Conservation (phyloP, 768 basidiomycete species). For the Chalciporus piperatus region DNA sequence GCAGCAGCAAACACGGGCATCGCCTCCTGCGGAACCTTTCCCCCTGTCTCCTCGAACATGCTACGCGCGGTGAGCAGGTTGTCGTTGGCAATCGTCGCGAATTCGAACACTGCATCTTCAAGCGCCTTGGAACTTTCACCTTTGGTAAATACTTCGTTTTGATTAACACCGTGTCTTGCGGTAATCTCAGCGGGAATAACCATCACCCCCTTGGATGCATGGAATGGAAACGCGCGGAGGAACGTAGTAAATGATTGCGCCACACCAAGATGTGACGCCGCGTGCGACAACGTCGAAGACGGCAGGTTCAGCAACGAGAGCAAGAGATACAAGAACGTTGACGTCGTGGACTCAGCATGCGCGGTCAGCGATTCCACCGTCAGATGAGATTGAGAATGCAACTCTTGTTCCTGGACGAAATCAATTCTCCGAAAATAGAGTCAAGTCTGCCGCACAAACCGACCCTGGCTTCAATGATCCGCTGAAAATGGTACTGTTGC, state of each 20-base stretch:
- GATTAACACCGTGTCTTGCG: constrained; percentile 70
- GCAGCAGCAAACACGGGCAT: constrained; percentile 72
- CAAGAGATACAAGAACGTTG: constrained; percentile 72
- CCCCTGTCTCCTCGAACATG: constrained; percentile 57
- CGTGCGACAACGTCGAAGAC: constrained; percentile 62
- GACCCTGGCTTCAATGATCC: constrained; percentile 84
- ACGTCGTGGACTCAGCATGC: constrained; percentile 79
- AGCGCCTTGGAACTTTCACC: constrained; percentile 55
- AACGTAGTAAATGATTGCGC: constrained; percentile 71
- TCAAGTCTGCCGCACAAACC: constrained; percentile 20
- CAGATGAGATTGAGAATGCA: constrained; percentile 60
- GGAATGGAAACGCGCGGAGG: constrained; percentile 74
- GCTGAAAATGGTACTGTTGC: constrained; percentile 73
- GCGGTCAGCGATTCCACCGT: constrained; percentile 65
- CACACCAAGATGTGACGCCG: constrained; percentile 77
- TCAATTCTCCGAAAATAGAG: constrained; percentile 20
- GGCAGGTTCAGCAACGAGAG: constrained; percentile 63
- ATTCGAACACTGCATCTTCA: constrained; percentile 78
- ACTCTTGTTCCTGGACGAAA: constrained; percentile 55
- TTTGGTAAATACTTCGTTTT: constrained; percentile 73
- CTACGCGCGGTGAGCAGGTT: constrained; percentile 72
- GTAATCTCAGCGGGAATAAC: constrained; percentile 82
- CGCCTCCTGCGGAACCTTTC: constrained; percentile 52
- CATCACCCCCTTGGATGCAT: constrained; percentile 67
- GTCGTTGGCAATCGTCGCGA: constrained; percentile 79